A percentile compares a stretch with the other conserved stretches of the same genome.
phyloP scores from a whole-genome alignment of 164 flowering plant species.

The Buxus sempervirens region DNA sequence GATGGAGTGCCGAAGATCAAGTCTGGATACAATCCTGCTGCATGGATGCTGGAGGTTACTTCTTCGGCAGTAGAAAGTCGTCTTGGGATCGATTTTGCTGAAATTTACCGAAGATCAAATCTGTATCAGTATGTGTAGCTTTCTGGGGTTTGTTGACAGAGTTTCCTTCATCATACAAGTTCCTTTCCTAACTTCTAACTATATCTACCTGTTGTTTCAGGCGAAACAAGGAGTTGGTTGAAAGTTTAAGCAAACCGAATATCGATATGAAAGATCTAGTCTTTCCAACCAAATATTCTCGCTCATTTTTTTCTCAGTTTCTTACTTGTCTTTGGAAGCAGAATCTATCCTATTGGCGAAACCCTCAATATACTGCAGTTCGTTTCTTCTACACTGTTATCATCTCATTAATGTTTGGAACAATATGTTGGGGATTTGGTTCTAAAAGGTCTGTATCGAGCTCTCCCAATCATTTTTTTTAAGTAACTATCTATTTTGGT shows the following conservation, averaged over 20 bases:
- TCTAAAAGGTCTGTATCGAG: constrained; percentile 58
- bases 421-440: constrained; percentile 95
- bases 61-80: constrained; percentile 70
- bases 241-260: constrained; percentile 62
- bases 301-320: constrained; percentile 63
- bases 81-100: constrained; percentile 88
- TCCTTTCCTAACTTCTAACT: background rate
- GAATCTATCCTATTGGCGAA: constrained; percentile 92
- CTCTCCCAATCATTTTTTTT: background rate
- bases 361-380: constrained; percentile 95
- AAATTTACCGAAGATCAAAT: constrained; percentile 58
- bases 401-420: constrained; percentile 92
- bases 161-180: background rate
- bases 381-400: constrained; percentile 90
- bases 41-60: constrained; percentile 98
- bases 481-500: background rate
- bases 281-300: constrained; percentile 80
- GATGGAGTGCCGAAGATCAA: constrained; percentile 82
- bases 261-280: constrained; percentile 54
- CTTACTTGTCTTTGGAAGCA: constrained; percentile 93
- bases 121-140: constrained; percentile 59
- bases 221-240: constrained; percentile 70
- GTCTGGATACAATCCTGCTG: constrained; percentile 84
- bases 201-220: constrained; percentile 37
- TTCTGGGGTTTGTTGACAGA: background rate